These are phyloP conservation scores for Paecilomyces fulvus DNA, from an alignment of 2,329 filamentous ascomycete genomes.

Conservation along the genomic window DNA sequence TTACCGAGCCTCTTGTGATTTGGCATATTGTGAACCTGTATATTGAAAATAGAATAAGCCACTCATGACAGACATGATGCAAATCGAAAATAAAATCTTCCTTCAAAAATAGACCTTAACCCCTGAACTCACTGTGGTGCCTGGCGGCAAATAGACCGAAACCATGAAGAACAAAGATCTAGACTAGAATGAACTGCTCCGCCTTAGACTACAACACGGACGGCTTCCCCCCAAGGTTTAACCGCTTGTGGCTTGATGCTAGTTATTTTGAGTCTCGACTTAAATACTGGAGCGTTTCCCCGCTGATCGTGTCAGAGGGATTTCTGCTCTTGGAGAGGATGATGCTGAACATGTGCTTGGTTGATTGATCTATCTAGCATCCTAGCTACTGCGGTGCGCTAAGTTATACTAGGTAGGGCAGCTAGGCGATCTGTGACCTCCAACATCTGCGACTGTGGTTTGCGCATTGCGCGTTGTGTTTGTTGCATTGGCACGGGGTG, in stretches of 20 bases:
- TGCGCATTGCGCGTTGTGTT: too few relatives aligned
- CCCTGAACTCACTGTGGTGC: not conserved
- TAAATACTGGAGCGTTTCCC: not conserved
- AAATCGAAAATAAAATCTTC: not conserved
- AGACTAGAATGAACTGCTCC: not conserved
- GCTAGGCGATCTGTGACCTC: too few relatives aligned
- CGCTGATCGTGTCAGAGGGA: too few relatives aligned
- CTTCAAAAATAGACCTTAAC: not conserved
- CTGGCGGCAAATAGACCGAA: not conserved
- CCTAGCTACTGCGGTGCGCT: too few relatives aligned
- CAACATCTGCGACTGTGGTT: too few relatives aligned
- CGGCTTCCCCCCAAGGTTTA: not conserved
- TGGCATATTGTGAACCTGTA: not conserved
- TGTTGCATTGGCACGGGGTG: not conserved
- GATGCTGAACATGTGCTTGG: too few relatives aligned
- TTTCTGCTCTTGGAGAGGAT: too few relatives aligned
- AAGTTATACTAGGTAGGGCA: too few relatives aligned
- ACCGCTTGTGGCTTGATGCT: not conserved
- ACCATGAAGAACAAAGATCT: not conserved
- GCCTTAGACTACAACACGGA: not conserved
- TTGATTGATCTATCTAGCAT: too few relatives aligned
- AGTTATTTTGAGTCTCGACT: not conserved
- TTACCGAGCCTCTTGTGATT: not conserved
- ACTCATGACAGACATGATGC: not conserved
- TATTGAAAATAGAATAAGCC: not conserved